These are phyloP conservation scores for Clonostachys rhizophaga DNA, from an alignment of 2,329 filamentous ascomycete species.

Conservation along the genomic window DNA sequence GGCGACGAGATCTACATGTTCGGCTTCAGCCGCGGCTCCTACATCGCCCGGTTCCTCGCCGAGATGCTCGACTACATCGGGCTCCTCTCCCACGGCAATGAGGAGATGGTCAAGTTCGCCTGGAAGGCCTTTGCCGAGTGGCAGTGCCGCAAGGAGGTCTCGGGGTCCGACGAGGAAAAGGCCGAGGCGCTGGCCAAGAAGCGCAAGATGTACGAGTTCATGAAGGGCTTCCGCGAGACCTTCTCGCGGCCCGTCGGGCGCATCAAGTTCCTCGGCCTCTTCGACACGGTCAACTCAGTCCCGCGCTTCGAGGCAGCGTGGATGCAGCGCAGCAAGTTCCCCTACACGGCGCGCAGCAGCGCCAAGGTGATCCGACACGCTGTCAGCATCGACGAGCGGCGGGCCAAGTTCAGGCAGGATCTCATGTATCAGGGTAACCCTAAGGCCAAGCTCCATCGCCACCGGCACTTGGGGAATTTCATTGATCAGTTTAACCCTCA, in stretches of 20 bases:
- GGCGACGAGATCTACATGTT: conserved; percentile 68
- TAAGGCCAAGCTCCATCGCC: conserved; percentile 7
- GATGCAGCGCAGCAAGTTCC: conserved; percentile 77
- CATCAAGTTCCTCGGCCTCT: conserved; percentile 73
- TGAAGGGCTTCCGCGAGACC: conserved; percentile 77
- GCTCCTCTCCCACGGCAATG: conserved; percentile 74
- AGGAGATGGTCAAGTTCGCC: conserved; percentile 79
- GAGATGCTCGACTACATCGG: conserved; percentile 85
- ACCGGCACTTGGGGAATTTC: conserved; percentile 14
- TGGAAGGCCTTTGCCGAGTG: conserved; percentile 79
- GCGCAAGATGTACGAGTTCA: conserved; percentile 64
- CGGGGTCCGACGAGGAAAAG: conserved; percentile 32
- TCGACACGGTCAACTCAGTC: conserved; percentile 79
- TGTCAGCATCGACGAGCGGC: conserved; percentile 65
- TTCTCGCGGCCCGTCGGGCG: conserved; percentile 71
- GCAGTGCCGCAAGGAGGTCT: conserved; percentile 54
- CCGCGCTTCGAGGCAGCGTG: conserved; percentile 70
- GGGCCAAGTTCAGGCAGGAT: conserved; percentile 69
- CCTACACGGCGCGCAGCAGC: conserved; percentile 56
- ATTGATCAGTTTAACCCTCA: conserved; percentile 1
- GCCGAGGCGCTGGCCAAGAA: conserved; percentile 34
- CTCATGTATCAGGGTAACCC: conserved; percentile 50
- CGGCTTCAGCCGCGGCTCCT: conserved; percentile 69
- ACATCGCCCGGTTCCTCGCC: conserved; percentile 70
- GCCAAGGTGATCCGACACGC: conserved; percentile 63